Evolutionary conservation across 768 basidiomycete species (phyloP).

Genomic region (Hortiboletus flavorubellus): DNA sequence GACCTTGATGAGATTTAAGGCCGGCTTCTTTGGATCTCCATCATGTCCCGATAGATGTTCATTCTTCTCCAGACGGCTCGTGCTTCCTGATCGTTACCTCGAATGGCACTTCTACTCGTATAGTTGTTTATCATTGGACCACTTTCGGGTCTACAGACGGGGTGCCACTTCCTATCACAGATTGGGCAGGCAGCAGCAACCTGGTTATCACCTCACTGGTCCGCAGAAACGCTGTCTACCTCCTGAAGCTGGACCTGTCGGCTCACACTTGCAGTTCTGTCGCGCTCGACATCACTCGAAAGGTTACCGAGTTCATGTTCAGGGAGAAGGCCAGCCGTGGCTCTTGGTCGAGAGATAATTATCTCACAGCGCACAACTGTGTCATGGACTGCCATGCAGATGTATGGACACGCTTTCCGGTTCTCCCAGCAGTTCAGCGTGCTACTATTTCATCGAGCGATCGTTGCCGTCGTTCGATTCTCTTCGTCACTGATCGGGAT

Average conservation of each 20-base stretch:
- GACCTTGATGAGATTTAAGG: slow-evolving; percentile 25
- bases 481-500: slow-evolving; percentile 42
- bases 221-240: slow-evolving; percentile 39
- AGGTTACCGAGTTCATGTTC: slow-evolving; percentile 57
- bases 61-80: slow-evolving; percentile 54
- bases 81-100: slow-evolving; percentile 41
- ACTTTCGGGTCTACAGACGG: slow-evolving; percentile 55
- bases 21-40: slow-evolving; percentile 44
- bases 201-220: slow-evolving; percentile 45
- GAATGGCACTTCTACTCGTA: slow-evolving; percentile 12
- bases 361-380: slow-evolving; percentile 41
- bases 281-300: slow-evolving; percentile 51
- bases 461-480: slow-evolving; percentile 34
- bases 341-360: slow-evolving; percentile 14
- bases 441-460: slow-evolving; percentile 37
- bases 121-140: slow-evolving; percentile 51
- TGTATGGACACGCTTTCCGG: slow-evolving; percentile 60
- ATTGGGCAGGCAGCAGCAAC: slow-evolving; percentile 20
- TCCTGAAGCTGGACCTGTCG: slow-evolving; percentile 40
- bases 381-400: slow-evolving; percentile 54
- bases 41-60: slow-evolving; percentile 31
- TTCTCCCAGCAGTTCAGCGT: slow-evolving; percentile 48
- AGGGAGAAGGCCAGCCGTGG: slow-evolving; percentile 37
- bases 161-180: slow-evolving; percentile 34
- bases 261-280: slow-evolving; percentile 39